Conservation (phyloP, 2,329 filamentous ascomycete species). For the Cladophialophora chaetospira region DNA sequence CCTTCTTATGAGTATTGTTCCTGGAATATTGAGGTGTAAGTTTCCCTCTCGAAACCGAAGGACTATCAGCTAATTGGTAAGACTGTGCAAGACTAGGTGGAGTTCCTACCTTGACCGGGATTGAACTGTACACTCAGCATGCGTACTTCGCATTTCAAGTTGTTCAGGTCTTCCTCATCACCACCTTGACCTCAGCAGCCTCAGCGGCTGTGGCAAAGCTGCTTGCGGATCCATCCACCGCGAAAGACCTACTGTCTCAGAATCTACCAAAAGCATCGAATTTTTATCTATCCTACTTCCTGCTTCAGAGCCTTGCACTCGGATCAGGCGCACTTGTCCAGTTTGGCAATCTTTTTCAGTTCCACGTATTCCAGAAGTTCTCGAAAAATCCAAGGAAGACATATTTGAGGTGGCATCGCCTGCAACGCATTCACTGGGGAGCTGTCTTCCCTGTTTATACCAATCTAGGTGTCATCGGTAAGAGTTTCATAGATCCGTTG, state of each 20-base stretch:
- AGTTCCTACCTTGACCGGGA: conserved; percentile 73
- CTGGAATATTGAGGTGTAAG: conserved; percentile 74
- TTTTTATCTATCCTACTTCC: conserved; percentile 93
- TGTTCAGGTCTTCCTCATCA: conserved; percentile 86
- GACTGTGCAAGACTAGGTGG: conserved; percentile 71
- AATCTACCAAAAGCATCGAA: conserved; percentile 88
- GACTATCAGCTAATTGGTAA: conserved; percentile 25
- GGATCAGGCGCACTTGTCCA: conserved; percentile 51
- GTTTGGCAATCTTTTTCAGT: conserved; percentile 56
- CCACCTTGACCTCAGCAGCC: conserved; percentile 74
- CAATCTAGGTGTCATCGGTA: conserved; percentile 73
- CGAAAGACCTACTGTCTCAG: conserved; percentile 67
- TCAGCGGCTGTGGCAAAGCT: conserved; percentile 69
- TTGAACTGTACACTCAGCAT: conserved; percentile 88
- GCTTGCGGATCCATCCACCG: conserved; percentile 63
- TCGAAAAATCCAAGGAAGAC: conserved; percentile 69
- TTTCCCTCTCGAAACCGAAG: conserved; percentile 41
- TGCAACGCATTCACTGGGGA: conserved; percentile 78
- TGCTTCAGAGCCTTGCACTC: conserved; percentile 77
- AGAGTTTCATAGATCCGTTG: background rate
- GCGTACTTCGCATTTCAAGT: conserved; percentile 75
- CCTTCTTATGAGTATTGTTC: conserved; percentile 82
- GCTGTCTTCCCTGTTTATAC: conserved; percentile 77
- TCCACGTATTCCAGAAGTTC: conserved; percentile 26
- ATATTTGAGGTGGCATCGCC: conserved; percentile 71